These are phyloP conservation scores for Pyrus pyrifolia DNA, from an alignment of 306 rosid genomes.

Conservation along the genomic window DNA sequence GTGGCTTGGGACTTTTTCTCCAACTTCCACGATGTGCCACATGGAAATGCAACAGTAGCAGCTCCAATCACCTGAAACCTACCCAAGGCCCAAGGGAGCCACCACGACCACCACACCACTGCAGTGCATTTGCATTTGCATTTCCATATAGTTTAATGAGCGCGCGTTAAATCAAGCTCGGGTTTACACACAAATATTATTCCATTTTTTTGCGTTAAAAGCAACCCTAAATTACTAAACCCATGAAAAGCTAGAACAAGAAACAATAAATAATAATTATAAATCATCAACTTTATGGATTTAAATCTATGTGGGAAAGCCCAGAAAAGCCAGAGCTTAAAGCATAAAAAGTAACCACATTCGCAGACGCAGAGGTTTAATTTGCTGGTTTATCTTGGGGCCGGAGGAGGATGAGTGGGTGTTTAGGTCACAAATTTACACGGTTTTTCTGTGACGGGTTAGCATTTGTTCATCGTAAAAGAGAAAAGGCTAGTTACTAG, in stretches of 20 bases:
- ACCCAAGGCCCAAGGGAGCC: background rate
- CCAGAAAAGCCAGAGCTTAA: background rate
- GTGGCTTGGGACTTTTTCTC: constrained; percentile 41
- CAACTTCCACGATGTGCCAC: constrained; percentile 36
- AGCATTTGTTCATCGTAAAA: background rate
- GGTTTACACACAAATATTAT: constrained; percentile 28
- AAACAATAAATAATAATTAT: background rate
- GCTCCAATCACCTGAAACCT: constrained; percentile 8
- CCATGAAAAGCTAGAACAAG: background rate
- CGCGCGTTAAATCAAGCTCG: constrained; percentile 25
- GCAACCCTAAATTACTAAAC: background rate
- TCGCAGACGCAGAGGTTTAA: background rate
- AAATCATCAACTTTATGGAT: background rate
- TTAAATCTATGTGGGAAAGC: background rate
- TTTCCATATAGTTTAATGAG: constrained; percentile 7
- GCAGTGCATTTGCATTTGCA: background rate
- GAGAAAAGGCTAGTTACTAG: background rate
- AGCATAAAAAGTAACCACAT: background rate
- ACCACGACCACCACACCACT: background rate
- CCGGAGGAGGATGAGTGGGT: background rate
- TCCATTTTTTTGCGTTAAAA: constrained; percentile 33
- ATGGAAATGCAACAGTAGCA: constrained; percentile 15
- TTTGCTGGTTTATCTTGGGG: background rate
- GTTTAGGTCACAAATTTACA: background rate
- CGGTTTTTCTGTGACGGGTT: background rate